Evolutionary conservation across 768 basidiomycete species (phyloP), one percentile per base, ranked within the genome.

Genomic region (Gelatoporia subvermispora): DNA sequence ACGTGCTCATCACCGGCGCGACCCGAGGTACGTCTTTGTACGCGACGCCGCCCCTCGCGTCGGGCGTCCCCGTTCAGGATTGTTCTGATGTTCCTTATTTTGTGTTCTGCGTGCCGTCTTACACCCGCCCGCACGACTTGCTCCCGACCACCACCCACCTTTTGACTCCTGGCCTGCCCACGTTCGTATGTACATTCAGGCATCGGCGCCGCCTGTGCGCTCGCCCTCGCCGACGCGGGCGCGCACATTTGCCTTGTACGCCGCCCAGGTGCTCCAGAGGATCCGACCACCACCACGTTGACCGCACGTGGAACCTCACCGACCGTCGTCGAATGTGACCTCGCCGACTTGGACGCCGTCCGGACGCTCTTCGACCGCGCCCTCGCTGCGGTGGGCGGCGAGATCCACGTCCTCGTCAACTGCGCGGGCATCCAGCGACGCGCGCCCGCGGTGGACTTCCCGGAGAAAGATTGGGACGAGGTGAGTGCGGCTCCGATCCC

Each of bases 1-100:
- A 77, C 49, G 86, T 77, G 31, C 81, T 92, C 67, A 77, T 93
- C 60, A 92, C 90, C 35, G 89, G 89, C 52, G 85, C 83, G 25
- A 81, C 85, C 20, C 74, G 88, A 65, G 88, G 87, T 85, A 34
- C 45, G 59, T 54, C 41, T 21, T 28, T 48, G 35, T 25, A 43
- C 8, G 9, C 41, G 41, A 17, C 35, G 10, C 35, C 43, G 35
- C 40, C 35, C 31, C 25, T n/a, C n/a, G n/a, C n/a, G n/a, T n/a
- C n/a, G n/a, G n/a, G n/a, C n/a, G 15, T 43, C 35, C 43, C 37
- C 31, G 21, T 35, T n/a, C n/a, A n/a, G n/a, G n/a, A n/a, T n/a
- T n/a, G n/a, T 31, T 31, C 28, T 31, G 28, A 18, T 44, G 38
- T 16, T 41, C 41, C 52, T 38, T n/a, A 35, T 20, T 42, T 21